Percentiles rank a stretch among this genome's conserved stretches.
Conservation (phyloP, 2,329 filamentous ascomycete genomes). For the Xylariaceae sp. region DNA sequence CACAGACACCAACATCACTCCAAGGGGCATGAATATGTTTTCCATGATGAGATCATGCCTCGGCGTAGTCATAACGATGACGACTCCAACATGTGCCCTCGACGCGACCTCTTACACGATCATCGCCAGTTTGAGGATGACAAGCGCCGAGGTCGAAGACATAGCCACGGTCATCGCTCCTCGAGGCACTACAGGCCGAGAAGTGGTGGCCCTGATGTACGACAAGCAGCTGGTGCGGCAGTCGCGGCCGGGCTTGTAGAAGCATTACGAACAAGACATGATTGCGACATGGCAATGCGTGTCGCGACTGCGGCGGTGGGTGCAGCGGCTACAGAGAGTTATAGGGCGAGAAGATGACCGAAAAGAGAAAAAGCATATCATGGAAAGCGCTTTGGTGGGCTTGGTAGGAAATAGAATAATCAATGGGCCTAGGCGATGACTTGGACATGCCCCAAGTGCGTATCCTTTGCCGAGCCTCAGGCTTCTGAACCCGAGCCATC, state of each 20-base stretch:
- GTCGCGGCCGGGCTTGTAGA: conserved; percentile 22
- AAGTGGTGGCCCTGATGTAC: conserved; percentile 10
- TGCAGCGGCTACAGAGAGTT: conserved; percentile 23
- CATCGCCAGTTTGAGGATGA: background rate
- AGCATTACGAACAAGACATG: conserved; percentile 21
- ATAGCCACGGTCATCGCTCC: background rate
- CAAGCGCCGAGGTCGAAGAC: background rate
- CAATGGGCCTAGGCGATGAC: conserved; percentile 16
- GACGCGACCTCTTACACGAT: conserved; percentile 1
- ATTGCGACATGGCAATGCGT: conserved; percentile 14
- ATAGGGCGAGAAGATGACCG: conserved; percentile 11
- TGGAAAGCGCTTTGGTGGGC: conserved; percentile 24
- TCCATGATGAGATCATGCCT: conserved; percentile 2
- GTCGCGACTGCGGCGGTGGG: conserved; percentile 27
- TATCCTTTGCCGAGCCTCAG: too few relatives aligned
- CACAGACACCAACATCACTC: conserved; percentile 3
- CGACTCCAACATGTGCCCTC: conserved; percentile 1
- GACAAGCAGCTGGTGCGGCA: conserved; percentile 23
- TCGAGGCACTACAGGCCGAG: background rate
- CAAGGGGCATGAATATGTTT: background rate
- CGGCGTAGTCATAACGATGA: conserved; percentile 7
- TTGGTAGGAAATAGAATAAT: conserved; percentile 24
- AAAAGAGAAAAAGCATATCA: conserved; percentile 19
- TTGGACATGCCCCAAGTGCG: too few relatives aligned
- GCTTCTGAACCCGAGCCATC: too few relatives aligned